Conservation (phyloP, 176 grass and related monocot genomes). For the Areca catechu region DNA sequence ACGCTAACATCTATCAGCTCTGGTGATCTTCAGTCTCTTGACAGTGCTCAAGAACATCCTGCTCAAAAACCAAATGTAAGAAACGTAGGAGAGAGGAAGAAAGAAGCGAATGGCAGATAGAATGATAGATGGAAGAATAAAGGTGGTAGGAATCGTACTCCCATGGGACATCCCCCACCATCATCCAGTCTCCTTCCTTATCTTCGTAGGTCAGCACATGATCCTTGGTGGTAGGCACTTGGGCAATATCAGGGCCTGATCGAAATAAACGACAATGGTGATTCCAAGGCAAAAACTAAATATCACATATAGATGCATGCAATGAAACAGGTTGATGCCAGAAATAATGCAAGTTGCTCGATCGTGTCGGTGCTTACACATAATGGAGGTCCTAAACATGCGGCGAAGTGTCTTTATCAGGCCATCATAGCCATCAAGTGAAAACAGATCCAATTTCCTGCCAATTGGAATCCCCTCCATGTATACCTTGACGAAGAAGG, state of each 20-base stretch:
- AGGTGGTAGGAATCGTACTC: slow-evolving; percentile 33
- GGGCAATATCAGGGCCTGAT: slow-evolving; percentile 36
- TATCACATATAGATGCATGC: too few relatives aligned
- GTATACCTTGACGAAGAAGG: slow-evolving; percentile 61
- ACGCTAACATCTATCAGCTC: slow-evolving; percentile 34
- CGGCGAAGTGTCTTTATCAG: slow-evolving; percentile 38
- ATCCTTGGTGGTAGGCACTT: slow-evolving; percentile 26
- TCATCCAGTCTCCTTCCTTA: background rate
- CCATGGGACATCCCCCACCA: slow-evolving; percentile 6
- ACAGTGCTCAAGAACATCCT: slow-evolving; percentile 56
- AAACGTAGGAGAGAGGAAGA: background rate
- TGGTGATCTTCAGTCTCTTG: slow-evolving; percentile 57
- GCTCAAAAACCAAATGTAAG: background rate
- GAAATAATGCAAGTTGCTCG: too few relatives aligned
- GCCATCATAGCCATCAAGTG: slow-evolving; percentile 36
- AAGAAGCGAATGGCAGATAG: background rate
- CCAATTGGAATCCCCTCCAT: slow-evolving; percentile 71
- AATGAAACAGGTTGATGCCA: too few relatives aligned
- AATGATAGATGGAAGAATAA: background rate
- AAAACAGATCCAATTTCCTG: slow-evolving; percentile 49
- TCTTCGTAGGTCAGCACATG: slow-evolving; percentile 62
- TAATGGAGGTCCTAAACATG: slow-evolving; percentile 51
- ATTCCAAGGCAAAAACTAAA: too few relatives aligned
- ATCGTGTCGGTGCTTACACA: slow-evolving; percentile 22
- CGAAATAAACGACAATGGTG: too few relatives aligned